These are phyloP conservation scores for Euphorbia corollata DNA, from an alignment of 441 rosid species.

Conservation along the genomic window DNA sequence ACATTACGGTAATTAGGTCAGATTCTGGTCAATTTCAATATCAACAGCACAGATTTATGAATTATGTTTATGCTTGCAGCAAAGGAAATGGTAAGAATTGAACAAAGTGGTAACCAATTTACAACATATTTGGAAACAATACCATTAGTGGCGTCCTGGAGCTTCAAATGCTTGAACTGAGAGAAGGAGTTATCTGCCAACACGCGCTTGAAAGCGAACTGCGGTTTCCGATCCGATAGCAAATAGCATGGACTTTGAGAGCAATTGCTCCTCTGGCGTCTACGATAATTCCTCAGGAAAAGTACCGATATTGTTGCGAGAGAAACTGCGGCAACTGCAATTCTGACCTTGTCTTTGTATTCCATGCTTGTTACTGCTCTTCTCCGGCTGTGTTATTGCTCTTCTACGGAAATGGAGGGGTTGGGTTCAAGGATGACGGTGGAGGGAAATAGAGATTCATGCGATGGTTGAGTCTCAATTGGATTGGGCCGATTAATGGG, in stretches of 20 bases:
- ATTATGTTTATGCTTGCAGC: background rate
- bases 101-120: background rate
- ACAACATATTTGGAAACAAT: slow-evolving; percentile 1
- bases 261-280: slow-evolving; percentile 37
- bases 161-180: slow-evolving; percentile 60
- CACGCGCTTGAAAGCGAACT: slow-evolving; percentile 60
- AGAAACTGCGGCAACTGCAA: slow-evolving; percentile 40
- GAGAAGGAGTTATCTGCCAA: slow-evolving; percentile 79
- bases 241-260: slow-evolving; percentile 43
- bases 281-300: slow-evolving; percentile 30
- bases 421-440: background rate
- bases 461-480: background rate
- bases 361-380: slow-evolving; percentile 21
- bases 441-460: background rate
- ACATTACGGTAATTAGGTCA: background rate
- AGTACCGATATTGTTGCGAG: slow-evolving; percentile 38
- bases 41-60: background rate
- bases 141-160: slow-evolving; percentile 29
- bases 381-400: background rate
- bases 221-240: slow-evolving; percentile 58
- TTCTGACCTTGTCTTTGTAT: slow-evolving; percentile 30
- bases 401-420: background rate
- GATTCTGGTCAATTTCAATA: background rate
- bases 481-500: slow-evolving; percentile 1
- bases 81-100: slow-evolving; percentile 11